Conservation (phyloP, 129 eudicot genomes). For the Artemisia tridentata region DNA sequence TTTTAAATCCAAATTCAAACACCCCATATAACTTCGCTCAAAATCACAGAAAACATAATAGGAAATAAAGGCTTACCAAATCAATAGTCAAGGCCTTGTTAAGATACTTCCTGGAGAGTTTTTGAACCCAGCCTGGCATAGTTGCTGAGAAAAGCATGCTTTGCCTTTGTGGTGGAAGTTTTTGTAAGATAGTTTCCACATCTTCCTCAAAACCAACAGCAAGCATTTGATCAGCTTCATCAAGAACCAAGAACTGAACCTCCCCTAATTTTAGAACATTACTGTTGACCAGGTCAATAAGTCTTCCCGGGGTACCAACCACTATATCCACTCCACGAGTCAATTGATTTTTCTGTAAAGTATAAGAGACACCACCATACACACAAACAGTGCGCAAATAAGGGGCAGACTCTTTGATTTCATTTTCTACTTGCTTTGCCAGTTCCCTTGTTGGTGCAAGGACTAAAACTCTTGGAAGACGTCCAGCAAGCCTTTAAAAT, state of each 20-base stretch:
- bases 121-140: constrained; percentile 91
- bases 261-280: constrained; percentile 69
- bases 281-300: constrained; percentile 77
- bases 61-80: constrained; percentile 45
- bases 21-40: no score
- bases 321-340: constrained; percentile 91
- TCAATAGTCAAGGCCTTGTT: constrained; percentile 80
- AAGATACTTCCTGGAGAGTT: constrained; percentile 71
- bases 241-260: constrained; percentile 84
- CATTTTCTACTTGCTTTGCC: constrained; percentile 94
- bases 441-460: constrained; percentile 96
- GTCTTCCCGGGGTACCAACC: constrained; percentile 96
- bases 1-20: no score
- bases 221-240: constrained; percentile 99
- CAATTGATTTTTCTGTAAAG: constrained; percentile 60
- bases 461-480: constrained; percentile 76
- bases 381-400: constrained; percentile 87
- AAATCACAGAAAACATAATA: no score
- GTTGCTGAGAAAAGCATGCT: constrained; percentile 99
- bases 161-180: constrained; percentile 72
- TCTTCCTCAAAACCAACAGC: constrained; percentile 99
- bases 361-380: constrained; percentile 90
- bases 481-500: constrained; percentile 60
- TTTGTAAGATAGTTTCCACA: constrained; percentile 69
- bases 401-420: constrained; percentile 91